A percentile compares a stretch with the other conserved stretches of the same genome.
These are phyloP conservation scores for Nicotiana tomentosiformis DNA, from an alignment of 257 asterid genomes.

Conservation along the genomic window DNA sequence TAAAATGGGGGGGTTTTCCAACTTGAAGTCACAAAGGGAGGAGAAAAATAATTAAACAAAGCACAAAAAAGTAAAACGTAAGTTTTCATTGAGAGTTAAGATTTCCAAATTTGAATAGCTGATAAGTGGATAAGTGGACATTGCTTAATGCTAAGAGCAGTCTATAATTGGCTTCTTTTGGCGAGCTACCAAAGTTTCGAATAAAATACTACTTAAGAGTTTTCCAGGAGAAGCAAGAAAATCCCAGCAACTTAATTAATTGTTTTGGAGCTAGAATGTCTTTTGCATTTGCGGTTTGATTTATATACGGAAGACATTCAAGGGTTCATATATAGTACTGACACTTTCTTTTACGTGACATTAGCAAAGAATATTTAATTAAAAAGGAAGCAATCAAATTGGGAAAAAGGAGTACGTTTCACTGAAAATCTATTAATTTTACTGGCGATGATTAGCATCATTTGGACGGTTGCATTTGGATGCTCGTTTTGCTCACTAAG, in stretches of 20 bases:
- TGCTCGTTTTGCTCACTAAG: background rate
- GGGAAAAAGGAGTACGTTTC: background rate
- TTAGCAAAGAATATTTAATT: background rate
- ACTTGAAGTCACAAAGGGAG: background rate
- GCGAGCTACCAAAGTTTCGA: background rate
- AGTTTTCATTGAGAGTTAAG: background rate
- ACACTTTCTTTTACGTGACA: background rate
- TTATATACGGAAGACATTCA: background rate
- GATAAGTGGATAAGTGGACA: background rate
- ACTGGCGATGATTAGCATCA: background rate
- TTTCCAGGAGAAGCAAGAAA: background rate
- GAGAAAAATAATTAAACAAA: background rate
- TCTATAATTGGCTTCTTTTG: background rate
- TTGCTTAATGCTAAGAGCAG: too few relatives aligned
- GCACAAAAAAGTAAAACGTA: too few relatives aligned
- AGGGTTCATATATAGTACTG: background rate
- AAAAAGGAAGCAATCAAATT: background rate
- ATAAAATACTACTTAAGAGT: too few relatives aligned
- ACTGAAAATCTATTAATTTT: background rate
- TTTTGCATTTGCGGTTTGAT: background rate
- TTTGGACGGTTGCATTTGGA: background rate
- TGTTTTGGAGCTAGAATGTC: background rate
- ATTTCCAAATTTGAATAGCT: background rate
- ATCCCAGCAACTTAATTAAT: background rate
- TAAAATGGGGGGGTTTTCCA: background rate